These are phyloP conservation scores for Desmodesmus armatus DNA, from an alignment of 139 green algal species.

Conservation along the genomic window DNA sequence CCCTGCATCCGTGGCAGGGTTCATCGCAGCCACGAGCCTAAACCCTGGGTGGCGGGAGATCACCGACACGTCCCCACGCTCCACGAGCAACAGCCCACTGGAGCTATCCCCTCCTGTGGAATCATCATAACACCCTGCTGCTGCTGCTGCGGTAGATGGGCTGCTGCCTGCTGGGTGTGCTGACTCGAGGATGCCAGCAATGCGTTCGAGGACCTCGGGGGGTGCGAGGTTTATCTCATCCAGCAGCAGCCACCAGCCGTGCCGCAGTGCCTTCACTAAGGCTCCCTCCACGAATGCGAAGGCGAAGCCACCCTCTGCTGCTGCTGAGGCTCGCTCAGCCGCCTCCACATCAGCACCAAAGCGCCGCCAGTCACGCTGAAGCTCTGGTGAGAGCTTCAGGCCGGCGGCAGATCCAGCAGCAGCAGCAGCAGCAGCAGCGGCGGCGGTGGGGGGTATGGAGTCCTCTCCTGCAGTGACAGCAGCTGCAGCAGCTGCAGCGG, in stretches of 20 bases:
- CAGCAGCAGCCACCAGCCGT: slow-evolving; percentile 97
- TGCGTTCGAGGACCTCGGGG: slow-evolving; percentile 86
- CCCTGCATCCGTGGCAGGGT: slow-evolving; percentile 96
- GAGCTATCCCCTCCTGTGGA: slow-evolving; percentile 53
- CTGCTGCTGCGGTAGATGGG: slow-evolving; percentile 48
- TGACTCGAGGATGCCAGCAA: slow-evolving; percentile 91
- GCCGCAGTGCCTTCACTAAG: slow-evolving; percentile 86
- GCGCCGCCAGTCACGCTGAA: slow-evolving; percentile 66
- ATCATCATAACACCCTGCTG: too few relatives aligned
- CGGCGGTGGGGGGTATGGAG: too few relatives aligned
- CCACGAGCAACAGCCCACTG: slow-evolving; percentile 68
- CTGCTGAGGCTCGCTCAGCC: slow-evolving; percentile 77
- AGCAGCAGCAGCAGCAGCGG: background rate
- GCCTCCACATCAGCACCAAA: slow-evolving; percentile 79
- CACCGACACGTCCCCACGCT: slow-evolving; percentile 73
- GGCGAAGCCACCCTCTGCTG: slow-evolving; percentile 86
- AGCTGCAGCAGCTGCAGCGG: background rate
- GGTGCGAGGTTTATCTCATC: slow-evolving; percentile 97
- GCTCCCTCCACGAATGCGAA: slow-evolving; percentile 97
- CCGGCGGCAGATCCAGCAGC: too few relatives aligned
- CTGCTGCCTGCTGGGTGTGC: background rate
- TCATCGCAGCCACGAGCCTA: slow-evolving; percentile 97
- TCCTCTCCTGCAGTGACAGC: too few relatives aligned
- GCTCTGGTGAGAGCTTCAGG: background rate
- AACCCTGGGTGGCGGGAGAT: slow-evolving; percentile 91